Conservation (phyloP, 2,329 filamentous ascomycete genomes). For the Colletotrichum gigasporum region DNA sequence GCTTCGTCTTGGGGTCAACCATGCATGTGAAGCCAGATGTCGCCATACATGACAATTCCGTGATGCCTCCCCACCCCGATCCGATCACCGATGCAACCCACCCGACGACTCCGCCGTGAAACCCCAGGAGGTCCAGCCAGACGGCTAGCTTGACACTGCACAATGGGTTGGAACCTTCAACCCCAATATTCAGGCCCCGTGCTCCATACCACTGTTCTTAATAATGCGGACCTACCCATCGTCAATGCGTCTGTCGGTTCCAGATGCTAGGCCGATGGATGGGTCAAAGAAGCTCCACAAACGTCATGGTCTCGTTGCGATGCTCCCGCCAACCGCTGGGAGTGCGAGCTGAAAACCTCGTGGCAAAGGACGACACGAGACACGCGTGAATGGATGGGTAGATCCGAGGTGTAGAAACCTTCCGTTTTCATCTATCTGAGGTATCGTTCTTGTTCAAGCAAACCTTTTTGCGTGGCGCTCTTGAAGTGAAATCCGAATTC, state of each 20-base stretch:
- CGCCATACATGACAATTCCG: background rate
- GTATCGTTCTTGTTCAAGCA: background rate
- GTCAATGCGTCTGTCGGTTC: background rate
- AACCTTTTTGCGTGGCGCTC: background rate
- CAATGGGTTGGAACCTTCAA: background rate
- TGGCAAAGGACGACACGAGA: too few relatives aligned
- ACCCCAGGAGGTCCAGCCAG: too few relatives aligned
- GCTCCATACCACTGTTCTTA: background rate
- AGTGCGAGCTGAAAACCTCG: too few relatives aligned
- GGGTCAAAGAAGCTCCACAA: background rate
- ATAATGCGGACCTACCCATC: background rate
- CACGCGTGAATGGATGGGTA: too few relatives aligned
- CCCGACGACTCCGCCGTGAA: background rate
- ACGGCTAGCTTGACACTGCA: too few relatives aligned
- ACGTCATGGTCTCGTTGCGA: slow-evolving; percentile 8
- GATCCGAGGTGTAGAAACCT: background rate
- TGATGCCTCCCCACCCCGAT: background rate
- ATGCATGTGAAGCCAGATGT: background rate
- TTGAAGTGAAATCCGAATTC: background rate
- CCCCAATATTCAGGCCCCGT: background rate
- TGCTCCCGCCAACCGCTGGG: too few relatives aligned
- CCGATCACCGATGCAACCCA: background rate
- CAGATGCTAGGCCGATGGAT: background rate
- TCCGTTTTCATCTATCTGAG: background rate
- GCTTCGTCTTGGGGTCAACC: background rate